Percentiles rank a stretch among this genome's conserved stretches.
phyloP scores from a whole-genome alignment of 2,329 filamentous ascomycete species.

The Pseudogymnoascus sp. region DNA sequence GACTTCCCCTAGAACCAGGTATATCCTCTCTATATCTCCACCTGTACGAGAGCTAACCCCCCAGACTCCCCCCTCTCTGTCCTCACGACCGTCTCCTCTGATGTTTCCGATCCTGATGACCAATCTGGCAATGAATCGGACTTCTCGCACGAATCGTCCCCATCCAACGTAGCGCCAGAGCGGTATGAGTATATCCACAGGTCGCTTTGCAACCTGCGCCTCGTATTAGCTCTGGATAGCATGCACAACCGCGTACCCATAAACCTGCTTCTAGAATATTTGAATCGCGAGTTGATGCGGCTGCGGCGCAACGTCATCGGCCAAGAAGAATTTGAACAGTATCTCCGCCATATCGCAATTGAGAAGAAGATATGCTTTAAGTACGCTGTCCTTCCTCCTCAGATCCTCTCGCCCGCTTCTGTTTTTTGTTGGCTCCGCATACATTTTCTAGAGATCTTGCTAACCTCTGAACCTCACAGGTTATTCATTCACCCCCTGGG shows the following conservation, averaged over 20 bases:
- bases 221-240: background rate
- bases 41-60: background rate
- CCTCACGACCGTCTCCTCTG: background rate
- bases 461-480: background rate
- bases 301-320: background rate
- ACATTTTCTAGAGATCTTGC: background rate
- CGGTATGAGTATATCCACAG: background rate
- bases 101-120: background rate
- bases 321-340: background rate
- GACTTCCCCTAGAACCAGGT: background rate
- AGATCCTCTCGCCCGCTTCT: background rate
- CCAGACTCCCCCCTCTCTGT: background rate
- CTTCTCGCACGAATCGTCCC: background rate
- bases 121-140: constrained; percentile 1
- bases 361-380: background rate
- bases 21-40: background rate
- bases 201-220: background rate
- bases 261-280: background rate
- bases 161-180: background rate
- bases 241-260: constrained; percentile 3
- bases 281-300: background rate
- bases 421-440: background rate
- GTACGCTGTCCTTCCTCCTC: background rate
- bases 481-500: background rate
- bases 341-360: background rate